Evolutionary conservation across 2,329 filamentous ascomycete species (phyloP), one percentile per base, ranked within the genome.

Genomic region (Bipolaris bicolor): DNA sequence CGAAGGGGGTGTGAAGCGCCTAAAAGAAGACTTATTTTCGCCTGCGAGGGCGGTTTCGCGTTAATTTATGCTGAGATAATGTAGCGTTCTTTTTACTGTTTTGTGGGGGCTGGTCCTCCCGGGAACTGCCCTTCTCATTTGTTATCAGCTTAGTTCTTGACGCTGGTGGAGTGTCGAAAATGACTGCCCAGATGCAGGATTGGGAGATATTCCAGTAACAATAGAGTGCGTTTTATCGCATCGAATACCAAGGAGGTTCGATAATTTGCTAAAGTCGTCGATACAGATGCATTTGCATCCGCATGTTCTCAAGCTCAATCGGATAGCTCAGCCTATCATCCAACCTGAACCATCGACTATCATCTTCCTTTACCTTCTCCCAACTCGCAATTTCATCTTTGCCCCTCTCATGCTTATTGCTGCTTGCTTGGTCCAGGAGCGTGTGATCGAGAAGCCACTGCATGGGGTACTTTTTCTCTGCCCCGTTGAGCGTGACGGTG

Each of bases 241-340:
- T 16, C 13, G 22, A 39, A 7, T 9, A 39, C 24, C 20, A n/a
- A 29, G 4, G 18, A 13, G 20, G 7, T 16, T n/a, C 44, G 34
- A 26, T 22, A 22, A 10, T 46, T 31, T 10, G 26, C 24, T 58
- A 63, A 10, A 64, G 6, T 20, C 66, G 49, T 18, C 53, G 61
- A 52, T 97, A 98, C 15, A 97, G 73, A 79, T 97, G 92, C 67
- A 97, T 82, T 77, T 98, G 94, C 76, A 94, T 97, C 45, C 93
- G 87, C 93, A 97, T 97, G 73, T 97, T 91, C 79, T 98, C 94
- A 71, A 98, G 78, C 49, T 88, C 84, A 67, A 97, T 92, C 7
- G 92, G 90, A 78, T 97, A 98, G 39, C 82, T 81, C 63, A 97
- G 77, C 15, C 65, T 72, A n/a, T 72, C 67, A 7, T 75, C 72